Evolutionary conservation across 768 basidiomycete genomes (phyloP), one percentile per base, ranked within the genome.

Genomic region (Hypholoma fasciculare): DNA sequence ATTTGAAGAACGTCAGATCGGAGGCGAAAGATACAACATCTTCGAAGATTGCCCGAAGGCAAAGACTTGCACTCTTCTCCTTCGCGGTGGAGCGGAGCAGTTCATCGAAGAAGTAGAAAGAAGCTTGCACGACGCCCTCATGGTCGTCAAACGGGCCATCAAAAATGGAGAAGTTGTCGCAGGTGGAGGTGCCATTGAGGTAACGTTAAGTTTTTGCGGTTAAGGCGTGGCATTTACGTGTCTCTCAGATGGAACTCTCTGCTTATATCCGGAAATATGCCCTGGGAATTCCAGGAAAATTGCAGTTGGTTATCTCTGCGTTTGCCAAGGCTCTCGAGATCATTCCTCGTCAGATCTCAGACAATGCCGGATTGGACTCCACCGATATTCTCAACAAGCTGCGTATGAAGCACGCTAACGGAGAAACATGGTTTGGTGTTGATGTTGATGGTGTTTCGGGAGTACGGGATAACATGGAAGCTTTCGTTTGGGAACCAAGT

Each of bases 81-180:
- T 99, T 58, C 84, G 97, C 52, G 97, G 97, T 58, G 97, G 97
- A 27, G 97, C 97, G 0, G 96, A 98, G 68, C 97, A 99, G 71
- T 98, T 99, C 74, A 98, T 98, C 61, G 94, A 94, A 69, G 97
- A 98, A 73, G 96, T 98, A 7, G 96, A 98, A 73, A 79, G 97
- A 56, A 95, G 93, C 84, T 74, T 99, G 64, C 96, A 99, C 69
- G 97, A 99, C 69, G 96, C 96, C 1, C 94, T 98, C 67, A 98
- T 98, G 96, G 96, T 99, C n/a, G 97, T 99, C 44, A 97, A 97
- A 75, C 83, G 97, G 52, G 96, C 97, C 4, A 88, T 99, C 65
- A 89, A 89, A 69, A 98, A 95, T 69, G 94, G 93, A 42, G 92
- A 96, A 54, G 89, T 99, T 51, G 97, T 99, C 37, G 97, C 97